phyloP scores from a whole-genome alignment of 192 early-diverging fungal species.

The Coemansia sp. region DNA sequence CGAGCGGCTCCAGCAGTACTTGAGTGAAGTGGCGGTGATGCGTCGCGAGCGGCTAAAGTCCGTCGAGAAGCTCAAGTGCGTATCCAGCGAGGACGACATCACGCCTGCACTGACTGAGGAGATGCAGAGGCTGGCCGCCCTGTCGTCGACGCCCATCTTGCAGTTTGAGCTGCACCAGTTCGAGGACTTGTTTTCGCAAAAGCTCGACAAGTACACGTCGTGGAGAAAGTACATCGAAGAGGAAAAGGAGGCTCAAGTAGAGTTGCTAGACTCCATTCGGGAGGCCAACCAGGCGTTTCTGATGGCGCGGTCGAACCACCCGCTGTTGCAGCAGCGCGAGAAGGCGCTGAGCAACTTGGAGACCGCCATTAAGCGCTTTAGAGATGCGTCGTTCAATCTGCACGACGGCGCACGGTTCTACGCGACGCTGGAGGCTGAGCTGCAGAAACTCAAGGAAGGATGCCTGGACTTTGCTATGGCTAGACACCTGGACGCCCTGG shows the following conservation, averaged over 20 bases:
- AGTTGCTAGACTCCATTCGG: constrained; percentile 61
- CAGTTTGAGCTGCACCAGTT: constrained; percentile 79
- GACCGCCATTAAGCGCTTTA: constrained; percentile 72
- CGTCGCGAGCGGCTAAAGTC: constrained; percentile 62
- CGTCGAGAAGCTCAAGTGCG: constrained; percentile 68
- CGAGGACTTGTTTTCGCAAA: constrained; percentile 73
- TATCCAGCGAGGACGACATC: constrained; percentile 79
- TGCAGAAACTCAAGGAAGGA: constrained; percentile 63
- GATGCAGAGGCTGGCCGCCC: constrained; percentile 66
- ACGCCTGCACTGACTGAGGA: constrained; percentile 67
- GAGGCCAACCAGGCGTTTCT: constrained; percentile 72
- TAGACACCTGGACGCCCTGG: constrained; percentile 67
- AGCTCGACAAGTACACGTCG: constrained; percentile 72
- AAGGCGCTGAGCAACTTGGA: constrained; percentile 79
- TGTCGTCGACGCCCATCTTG: constrained; percentile 59
- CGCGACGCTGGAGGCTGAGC: constrained; percentile 64
- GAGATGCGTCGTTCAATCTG: constrained; percentile 74
- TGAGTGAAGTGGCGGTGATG: constrained; percentile 63
- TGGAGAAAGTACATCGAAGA: constrained; percentile 63
- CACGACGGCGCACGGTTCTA: constrained; percentile 80
- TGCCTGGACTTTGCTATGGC: constrained; percentile 75
- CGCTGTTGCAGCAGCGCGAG: constrained; percentile 68
- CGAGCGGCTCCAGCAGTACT: constrained; percentile 60
- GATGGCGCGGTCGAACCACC: constrained; percentile 62
- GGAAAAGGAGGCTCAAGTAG: constrained; percentile 65